Evolutionary conservation across 1,284 basidiomycete species (phyloP).

Genomic region (Malassezia slooffiae): DNA sequence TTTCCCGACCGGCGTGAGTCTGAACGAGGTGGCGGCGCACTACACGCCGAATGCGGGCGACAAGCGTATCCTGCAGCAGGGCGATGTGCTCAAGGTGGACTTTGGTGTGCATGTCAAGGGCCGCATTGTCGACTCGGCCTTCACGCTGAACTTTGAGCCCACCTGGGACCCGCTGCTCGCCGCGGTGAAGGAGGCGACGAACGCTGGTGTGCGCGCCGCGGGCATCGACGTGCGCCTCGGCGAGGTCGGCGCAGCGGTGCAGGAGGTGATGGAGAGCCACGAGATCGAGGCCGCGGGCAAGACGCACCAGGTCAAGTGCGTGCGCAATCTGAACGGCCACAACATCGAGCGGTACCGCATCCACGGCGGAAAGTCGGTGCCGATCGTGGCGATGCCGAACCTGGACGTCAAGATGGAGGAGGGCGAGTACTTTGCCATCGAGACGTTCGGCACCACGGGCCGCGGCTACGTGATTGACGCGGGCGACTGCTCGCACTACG

Average conservation of each 20-base stretch:
- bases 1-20: constrained; percentile 89
- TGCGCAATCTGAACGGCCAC: constrained; percentile 45
- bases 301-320: constrained; percentile 54
- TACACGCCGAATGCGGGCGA: constrained; percentile 94
- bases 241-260: constrained; percentile 81
- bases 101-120: constrained; percentile 94
- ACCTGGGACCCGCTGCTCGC: constrained; percentile 79
- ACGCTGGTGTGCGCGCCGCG: constrained; percentile 64
- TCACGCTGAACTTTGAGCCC: constrained; percentile 79
- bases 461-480: constrained; percentile 74
- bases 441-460: constrained; percentile 97
- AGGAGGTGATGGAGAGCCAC: constrained; percentile 98
- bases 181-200: constrained; percentile 85
- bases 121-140: constrained; percentile 86
- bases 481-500: constrained; percentile 87
- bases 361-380: constrained; percentile 63
- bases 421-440: constrained; percentile 96
- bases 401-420: constrained; percentile 95
- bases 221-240: constrained; percentile 91
- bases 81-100: constrained; percentile 92
- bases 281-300: constrained; percentile 86
- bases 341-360: constrained; percentile 42
- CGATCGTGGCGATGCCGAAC: constrained; percentile 68
- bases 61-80: constrained; percentile 68
- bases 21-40: constrained; percentile 93